Evolutionary conservation across 179 eudicot genomes (phyloP).

Genomic region (Sideroxylon spinosum): DNA sequence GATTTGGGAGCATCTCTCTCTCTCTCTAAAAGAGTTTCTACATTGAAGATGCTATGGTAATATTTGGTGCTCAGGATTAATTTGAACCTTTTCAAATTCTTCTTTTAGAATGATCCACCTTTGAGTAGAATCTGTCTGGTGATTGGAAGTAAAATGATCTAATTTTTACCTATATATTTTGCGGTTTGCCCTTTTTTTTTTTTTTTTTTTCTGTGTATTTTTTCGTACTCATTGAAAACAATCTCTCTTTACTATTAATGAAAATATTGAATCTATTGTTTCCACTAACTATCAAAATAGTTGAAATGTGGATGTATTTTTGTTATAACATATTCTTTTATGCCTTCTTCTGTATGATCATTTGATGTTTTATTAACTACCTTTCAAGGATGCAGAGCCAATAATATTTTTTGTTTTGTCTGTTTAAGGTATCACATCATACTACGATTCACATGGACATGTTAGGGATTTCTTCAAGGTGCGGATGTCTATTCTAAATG

Average conservation of each 20-base stretch:
- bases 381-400: background rate
- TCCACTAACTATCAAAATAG: background rate
- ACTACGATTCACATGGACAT: conserved; percentile 59
- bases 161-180: background rate
- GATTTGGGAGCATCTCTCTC: background rate
- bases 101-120: background rate
- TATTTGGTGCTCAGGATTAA: background rate
- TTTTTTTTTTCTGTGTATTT: background rate
- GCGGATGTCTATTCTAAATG: conserved; percentile 46
- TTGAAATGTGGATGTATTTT: background rate
- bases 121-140: background rate
- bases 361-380: background rate
- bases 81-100: background rate
- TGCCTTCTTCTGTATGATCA: background rate
- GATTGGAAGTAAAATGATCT: background rate
- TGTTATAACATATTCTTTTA: background rate
- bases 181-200: too few species aligned
- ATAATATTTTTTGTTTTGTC: background rate
- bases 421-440: conserved; percentile 69
- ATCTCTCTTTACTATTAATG: background rate
- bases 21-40: background rate
- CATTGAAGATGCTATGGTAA: background rate
- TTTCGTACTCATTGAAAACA: background rate
- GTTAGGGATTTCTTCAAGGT: conserved; percentile 53
- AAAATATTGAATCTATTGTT: background rate